Evolutionary conservation across 768 basidiomycete species (phyloP).

Genomic region (Leccinum disarticulatum): DNA sequence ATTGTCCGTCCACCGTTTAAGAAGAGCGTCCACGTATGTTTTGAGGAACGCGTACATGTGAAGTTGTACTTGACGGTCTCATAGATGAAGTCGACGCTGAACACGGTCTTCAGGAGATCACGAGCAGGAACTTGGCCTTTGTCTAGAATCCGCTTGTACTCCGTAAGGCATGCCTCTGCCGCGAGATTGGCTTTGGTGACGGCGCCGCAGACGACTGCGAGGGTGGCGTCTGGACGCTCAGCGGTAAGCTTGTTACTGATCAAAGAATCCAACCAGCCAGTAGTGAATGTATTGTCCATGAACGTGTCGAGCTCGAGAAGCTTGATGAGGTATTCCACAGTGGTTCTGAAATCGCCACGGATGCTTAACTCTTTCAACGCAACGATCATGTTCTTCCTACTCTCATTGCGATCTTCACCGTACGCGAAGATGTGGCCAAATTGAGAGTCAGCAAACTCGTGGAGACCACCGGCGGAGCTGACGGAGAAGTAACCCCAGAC

Average conservation of each 20-base stretch:
- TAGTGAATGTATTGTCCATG: constrained; percentile 96
- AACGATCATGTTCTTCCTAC: constrained; percentile 99
- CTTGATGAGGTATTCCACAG: constrained; percentile 99
- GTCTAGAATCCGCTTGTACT: constrained; percentile 94
- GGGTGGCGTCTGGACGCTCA: constrained; percentile 88
- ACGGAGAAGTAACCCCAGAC: constrained; percentile 99
- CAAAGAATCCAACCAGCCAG: constrained; percentile 96
- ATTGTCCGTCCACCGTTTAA: constrained; percentile 92
- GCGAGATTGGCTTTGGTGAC: constrained; percentile 93
- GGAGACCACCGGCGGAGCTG: constrained; percentile 89
- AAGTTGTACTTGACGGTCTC: constrained; percentile 95
- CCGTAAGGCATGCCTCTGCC: constrained; percentile 84
- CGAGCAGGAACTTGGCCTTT: constrained; percentile 97
- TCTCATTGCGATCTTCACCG: constrained; percentile 92
- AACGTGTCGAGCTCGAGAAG: constrained; percentile 94
- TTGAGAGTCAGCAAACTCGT: constrained; percentile 99
- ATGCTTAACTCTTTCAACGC: constrained; percentile 98
- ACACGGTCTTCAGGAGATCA: constrained; percentile 94
- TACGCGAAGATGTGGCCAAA: constrained; percentile 99
- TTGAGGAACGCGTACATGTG: constrained; percentile 89
- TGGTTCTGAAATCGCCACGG: constrained; percentile 97
- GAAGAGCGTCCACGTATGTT: constrained; percentile 89
- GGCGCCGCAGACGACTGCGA: constrained; percentile 95
- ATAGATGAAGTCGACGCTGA: constrained; percentile 96
- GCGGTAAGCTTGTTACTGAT: constrained; percentile 98